Evolutionary conservation across 441 rosid species (phyloP), one percentile per base, ranked within the genome.

Genomic region (Gossypium trilobum): DNA sequence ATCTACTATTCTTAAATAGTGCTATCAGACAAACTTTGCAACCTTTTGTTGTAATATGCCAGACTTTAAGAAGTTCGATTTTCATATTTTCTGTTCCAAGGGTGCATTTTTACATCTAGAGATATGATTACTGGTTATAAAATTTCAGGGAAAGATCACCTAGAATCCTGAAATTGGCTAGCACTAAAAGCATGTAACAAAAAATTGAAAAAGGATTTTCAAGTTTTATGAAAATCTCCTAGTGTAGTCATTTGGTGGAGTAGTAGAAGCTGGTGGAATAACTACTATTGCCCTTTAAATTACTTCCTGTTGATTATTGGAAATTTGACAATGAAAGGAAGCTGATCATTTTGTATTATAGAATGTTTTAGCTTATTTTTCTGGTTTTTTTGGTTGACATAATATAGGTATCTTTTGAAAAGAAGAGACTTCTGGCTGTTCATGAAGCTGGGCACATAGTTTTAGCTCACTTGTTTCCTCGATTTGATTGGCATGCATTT

Each of bases 401-500:
- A 33, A 77, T 73, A 68, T 72, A 95, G 99, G 97, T 91, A 70
- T 87, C 97, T 48, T 79, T 74, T 65, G 97, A 91, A 81, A 95
- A 86, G 87, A 92, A 88, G 88, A 86, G 89, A 78, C 90, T 95
- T 70, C 77, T 95, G 74, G 99, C 97, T 71, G 87, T 95, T 72
- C 99, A 91, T 77, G 99, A 92, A 86, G 99, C 99, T 76, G 99
- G 99, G 65, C 97, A 92, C 71, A 82, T 91, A 78, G 73, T 95
- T 58, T 84, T 95, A 80, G 94, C 99, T 79, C 99, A 95, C 83
- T 82, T 95, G 87, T 95, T 92, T 79, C 97, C 97, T 57, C 91
- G 86, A 74, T 95, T 87, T 81, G 99, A 95, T 80, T 92, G 97
- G 99, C 99, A 91, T 82, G 97, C 97, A 59, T 95, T 95, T 88